These are phyloP conservation scores for Paecilomyces fulvus DNA, from an alignment of 2,329 filamentous ascomycete genomes.

Conservation along the genomic window DNA sequence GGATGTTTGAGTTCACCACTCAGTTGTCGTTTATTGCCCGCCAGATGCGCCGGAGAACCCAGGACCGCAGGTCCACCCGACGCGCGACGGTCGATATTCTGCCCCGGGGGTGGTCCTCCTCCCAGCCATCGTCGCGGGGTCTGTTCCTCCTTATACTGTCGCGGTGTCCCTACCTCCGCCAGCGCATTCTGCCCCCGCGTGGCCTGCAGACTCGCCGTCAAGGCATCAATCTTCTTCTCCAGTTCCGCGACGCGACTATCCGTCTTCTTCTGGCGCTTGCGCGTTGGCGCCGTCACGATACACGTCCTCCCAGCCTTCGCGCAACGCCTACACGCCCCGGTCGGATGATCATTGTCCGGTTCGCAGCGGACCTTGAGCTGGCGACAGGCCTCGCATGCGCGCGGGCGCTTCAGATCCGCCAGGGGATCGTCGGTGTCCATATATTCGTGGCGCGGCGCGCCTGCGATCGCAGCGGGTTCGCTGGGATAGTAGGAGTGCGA, in stretches of 20 bases:
- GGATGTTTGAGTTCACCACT: constrained; percentile 21
- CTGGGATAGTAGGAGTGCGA: constrained; percentile 6
- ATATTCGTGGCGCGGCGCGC: constrained; percentile 3
- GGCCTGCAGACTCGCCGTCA: constrained; percentile 71
- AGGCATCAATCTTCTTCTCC: constrained; percentile 83
- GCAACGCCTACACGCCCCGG: constrained; percentile 65
- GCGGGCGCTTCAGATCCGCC: constrained; percentile 54
- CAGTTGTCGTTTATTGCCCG: constrained; percentile 23
- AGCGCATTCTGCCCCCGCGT: constrained; percentile 20
- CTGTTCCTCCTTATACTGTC: constrained; percentile 32
- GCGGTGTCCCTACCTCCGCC: constrained; percentile 15
- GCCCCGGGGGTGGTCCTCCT: constrained; percentile 5
- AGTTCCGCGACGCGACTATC: constrained; percentile 83
- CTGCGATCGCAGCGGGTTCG: constrained; percentile 1
- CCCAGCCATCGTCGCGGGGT: constrained; percentile 25
- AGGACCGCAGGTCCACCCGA: constrained; percentile 2
- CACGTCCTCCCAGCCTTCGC: constrained; percentile 71
- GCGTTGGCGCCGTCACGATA: constrained; percentile 62
- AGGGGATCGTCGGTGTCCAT: constrained; percentile 17
- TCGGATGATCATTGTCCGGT: constrained; percentile 54
- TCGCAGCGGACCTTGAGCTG: constrained; percentile 79
- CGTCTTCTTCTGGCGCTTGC: constrained; percentile 86
- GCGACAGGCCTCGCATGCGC: constrained; percentile 68
- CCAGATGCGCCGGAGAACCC: constrained; percentile 5
- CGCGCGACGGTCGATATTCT: neutral